Conservation (phyloP, 1,284 basidiomycete species). For the Peniophora sp. region DNA sequence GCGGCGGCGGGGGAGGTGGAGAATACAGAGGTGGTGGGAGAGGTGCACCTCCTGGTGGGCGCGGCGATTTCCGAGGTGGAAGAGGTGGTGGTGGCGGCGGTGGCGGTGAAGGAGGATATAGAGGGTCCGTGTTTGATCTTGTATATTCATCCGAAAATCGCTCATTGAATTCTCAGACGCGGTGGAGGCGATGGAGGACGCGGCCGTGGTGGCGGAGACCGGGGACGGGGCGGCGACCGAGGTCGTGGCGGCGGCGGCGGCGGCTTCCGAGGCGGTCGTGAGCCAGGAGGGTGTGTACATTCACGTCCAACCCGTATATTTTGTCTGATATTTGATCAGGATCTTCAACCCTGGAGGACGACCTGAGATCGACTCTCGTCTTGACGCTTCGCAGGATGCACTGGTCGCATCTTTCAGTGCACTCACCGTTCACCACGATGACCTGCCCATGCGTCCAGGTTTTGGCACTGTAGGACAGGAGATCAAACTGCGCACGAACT, state of each 20-base stretch:
- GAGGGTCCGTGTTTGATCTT: background rate
- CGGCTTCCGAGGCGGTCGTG: constrained; percentile 21
- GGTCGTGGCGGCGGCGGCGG: constrained; percentile 4
- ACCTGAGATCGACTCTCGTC: constrained; percentile 50
- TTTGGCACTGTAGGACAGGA: constrained; percentile 52
- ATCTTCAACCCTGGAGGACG: constrained; percentile 42
- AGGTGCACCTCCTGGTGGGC: constrained; percentile 19
- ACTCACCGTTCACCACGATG: constrained; percentile 32
- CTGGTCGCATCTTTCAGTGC: constrained; percentile 43
- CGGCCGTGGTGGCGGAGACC: constrained; percentile 15
- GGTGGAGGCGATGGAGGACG: background rate
- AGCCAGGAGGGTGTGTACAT: constrained; percentile 41
- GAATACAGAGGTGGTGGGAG: constrained; percentile 11
- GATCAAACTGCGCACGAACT: constrained; percentile 67
- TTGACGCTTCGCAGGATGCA: constrained; percentile 50
- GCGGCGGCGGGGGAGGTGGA: constrained; percentile 2
- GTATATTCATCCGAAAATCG: background rate
- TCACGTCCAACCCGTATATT: constrained; percentile 6
- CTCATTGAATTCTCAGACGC: too few relatives aligned
- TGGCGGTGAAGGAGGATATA: constrained; percentile 21
- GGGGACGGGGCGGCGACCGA: constrained; percentile 26
- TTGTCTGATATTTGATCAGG: constrained; percentile 23
- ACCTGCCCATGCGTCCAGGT: constrained; percentile 60
- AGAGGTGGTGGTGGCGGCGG: constrained; percentile 25
- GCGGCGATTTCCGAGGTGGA: constrained; percentile 17